A percentile compares a stretch with the other conserved stretches of the same genome.
Evolutionary conservation across 177 flowering plant genomes (phyloP).

Genomic region (Vitis hybrid): DNA sequence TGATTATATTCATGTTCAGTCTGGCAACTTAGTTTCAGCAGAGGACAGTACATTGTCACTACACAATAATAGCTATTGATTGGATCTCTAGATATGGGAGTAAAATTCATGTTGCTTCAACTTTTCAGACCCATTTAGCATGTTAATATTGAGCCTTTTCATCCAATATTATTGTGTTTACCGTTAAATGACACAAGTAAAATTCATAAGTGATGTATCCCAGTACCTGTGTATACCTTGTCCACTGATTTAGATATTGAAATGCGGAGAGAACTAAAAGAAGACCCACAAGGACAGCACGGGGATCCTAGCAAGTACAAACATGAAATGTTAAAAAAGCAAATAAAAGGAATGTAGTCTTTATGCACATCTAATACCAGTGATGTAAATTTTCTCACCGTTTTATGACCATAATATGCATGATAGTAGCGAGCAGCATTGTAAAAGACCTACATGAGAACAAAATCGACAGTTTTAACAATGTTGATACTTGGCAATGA

Average conservation of each 20-base stretch:
- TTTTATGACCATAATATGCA: slow-evolving; percentile 94
- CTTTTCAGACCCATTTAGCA: too few species aligned
- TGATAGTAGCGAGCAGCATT: slow-evolving; percentile 90
- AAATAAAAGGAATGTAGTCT: background rate
- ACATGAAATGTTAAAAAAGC: background rate
- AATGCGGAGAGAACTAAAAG: slow-evolving; percentile 82
- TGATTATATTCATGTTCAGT: too few species aligned
- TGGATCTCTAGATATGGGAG: too few species aligned
- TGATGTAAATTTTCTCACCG: slow-evolving; percentile 58
- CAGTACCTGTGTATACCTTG: slow-evolving; percentile 85
- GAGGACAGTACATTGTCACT: too few species aligned
- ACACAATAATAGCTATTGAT: too few species aligned
- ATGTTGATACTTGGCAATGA: too few species aligned
- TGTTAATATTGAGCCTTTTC: too few species aligned
- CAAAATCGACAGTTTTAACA: background rate
- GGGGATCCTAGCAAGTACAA: slow-evolving; percentile 64
- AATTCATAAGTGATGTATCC: background rate
- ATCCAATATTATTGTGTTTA: too few species aligned
- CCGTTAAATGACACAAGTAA: background rate
- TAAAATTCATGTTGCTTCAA: too few species aligned
- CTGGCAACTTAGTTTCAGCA: too few species aligned
- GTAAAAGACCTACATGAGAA: slow-evolving; percentile 67
- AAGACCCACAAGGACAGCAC: slow-evolving; percentile 86
- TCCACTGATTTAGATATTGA: slow-evolving; percentile 84
- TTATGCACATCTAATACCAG: background rate